phyloP scores from a whole-genome alignment of 108 stramenopile genomes.

The Pseudonitzschia multiseries region DNA sequence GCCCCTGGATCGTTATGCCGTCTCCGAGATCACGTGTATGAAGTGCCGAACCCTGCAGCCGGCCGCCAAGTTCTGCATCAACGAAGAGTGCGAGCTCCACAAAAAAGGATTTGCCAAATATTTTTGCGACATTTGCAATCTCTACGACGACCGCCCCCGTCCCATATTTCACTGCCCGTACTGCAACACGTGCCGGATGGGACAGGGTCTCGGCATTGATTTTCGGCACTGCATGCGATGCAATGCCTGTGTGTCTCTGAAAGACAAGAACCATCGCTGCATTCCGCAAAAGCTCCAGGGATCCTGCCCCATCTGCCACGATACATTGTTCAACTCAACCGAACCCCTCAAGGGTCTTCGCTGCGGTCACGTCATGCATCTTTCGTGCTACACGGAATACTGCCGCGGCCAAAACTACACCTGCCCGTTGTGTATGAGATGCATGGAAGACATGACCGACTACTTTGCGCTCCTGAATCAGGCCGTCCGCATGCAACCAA shows the following conservation, averaged over 20 bases:
- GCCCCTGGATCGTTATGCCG: constrained; percentile 84
- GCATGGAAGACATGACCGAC: constrained; percentile 85
- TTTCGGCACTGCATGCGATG: constrained; percentile 97
- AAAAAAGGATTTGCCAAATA: constrained; percentile 76
- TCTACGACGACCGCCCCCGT: constrained; percentile 80
- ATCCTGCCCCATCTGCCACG: constrained; percentile 92
- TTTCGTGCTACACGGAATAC: constrained; percentile 83
- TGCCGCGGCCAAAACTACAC: constrained; percentile 64
- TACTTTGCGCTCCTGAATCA: constrained; percentile 84
- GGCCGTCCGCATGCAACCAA: constrained; percentile 84
- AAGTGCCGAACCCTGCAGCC: constrained; percentile 86
- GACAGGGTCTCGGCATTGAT: constrained; percentile 91
- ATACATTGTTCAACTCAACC: constrained; percentile 86
- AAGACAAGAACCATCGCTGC: constrained; percentile 82
- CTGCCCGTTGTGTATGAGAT: constrained; percentile 85
- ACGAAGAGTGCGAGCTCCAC: constrained; percentile 66
- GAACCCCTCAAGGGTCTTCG: constrained; percentile 81
- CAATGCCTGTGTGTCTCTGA: constrained; percentile 92
- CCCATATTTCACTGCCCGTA: constrained; percentile 93
- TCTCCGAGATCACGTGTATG: constrained; percentile 91
- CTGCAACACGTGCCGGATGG: constrained; percentile 92
- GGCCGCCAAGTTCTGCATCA: constrained; percentile 69
- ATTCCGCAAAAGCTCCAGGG: constrained; percentile 92
- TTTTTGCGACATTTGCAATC: constrained; percentile 86
- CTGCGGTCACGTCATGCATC: constrained; percentile 96